Evolutionary conservation across 768 basidiomycete species (phyloP), one percentile per base, ranked within the genome.

Genomic region (Candolleomyces efflorescens): DNA sequence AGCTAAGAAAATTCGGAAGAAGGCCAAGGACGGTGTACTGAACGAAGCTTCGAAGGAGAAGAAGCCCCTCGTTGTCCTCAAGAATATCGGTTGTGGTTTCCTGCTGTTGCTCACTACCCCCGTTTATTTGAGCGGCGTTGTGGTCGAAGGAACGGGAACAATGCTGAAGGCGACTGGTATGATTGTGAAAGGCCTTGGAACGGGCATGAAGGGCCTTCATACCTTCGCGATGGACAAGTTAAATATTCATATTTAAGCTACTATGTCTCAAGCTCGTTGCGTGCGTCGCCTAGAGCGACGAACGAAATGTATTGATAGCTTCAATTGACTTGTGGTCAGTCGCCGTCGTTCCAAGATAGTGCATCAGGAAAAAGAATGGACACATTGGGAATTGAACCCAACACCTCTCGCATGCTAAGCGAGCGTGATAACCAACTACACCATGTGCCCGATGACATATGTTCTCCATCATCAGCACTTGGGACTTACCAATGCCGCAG

Each of bases 391-490:
- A 32, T 32, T 32, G 32, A 32, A 32, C 32, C 32, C 32, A 32
- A 56, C 59, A 60, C 59, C 59, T 56, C 59, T 56, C 59, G 59
- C 32, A 32, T n/a, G 59, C 59, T 60, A 60, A 60, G 59, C 59
- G 59, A 56, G 55, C 55, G 59, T 60, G 59, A 60, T 60, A 60
- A 60, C 59, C 59, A 60, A 60, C 59, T 60, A 60, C 59, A 60
- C 59, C 59, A 60, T 60, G 59, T 60, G 59, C 59, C 59, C 59
- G 5, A 49, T 38, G 22, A 5, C 32, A 32, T 32, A 7, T 32
- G n/a, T n/a, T n/a, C n/a, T n/a, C n/a, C n/a, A n/a, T n/a, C n/a
- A n/a, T n/a, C n/a, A n/a, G n/a, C n/a, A n/a, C n/a, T n/a, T n/a
- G n/a, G n/a, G n/a, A n/a, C n/a, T n/a, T n/a, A n/a, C n/a, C n/a